These are phyloP conservation scores for Leishmania mexicana DNA, from an alignment of 208 protist species.

Conservation along the genomic window DNA sequence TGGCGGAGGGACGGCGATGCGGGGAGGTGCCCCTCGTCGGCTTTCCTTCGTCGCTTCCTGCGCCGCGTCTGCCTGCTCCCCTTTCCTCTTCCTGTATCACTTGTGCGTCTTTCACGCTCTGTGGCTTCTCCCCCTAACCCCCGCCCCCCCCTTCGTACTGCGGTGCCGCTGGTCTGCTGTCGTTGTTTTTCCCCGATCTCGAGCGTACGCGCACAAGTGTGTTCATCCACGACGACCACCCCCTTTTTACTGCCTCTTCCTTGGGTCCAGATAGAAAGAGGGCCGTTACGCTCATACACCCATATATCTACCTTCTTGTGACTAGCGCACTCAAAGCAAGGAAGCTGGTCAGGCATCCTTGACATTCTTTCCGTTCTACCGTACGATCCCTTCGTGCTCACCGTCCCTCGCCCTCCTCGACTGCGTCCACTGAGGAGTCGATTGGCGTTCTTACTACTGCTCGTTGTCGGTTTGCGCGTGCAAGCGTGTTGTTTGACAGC, in stretches of 20 bases:
- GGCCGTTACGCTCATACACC: not conserved
- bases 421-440: not conserved
- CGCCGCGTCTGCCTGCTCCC: not conserved
- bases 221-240: not conserved
- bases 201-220: not conserved
- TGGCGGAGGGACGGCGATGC: not conserved
- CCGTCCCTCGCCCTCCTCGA: not conserved
- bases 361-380: not conserved
- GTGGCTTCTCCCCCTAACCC: not conserved
- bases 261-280: not conserved
- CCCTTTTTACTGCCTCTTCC: not conserved
- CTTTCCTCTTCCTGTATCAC: not conserved
- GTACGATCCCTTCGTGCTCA: not conserved
- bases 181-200: not conserved
- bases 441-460: not conserved
- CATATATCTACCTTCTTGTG: constrained; percentile 1
- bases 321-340: not conserved
- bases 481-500: not conserved
- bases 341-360: not conserved
- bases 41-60: not conserved
- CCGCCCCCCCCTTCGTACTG: not conserved
- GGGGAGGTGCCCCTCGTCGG: not conserved
- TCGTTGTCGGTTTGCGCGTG: not conserved
- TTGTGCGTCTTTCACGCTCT: not conserved
- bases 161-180: not conserved